Base-by-base conservation (phyloP, 768 basidiomycete species). In the Pleurotus giganteus region DNA sequence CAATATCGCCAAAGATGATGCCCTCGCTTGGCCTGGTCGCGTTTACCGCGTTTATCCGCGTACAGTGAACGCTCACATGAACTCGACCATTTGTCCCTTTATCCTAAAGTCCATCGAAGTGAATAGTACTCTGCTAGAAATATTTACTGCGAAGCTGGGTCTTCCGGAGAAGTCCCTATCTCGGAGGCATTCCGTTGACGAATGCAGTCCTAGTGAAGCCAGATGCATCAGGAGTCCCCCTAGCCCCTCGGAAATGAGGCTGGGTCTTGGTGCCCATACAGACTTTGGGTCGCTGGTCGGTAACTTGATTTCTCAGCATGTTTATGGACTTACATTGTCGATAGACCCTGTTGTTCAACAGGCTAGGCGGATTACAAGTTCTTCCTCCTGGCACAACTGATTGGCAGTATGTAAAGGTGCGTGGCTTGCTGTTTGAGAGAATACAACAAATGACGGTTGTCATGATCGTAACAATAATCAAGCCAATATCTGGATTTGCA, bases 1-100 rank as follows among this genome's bases (percentile, higher is more conserved):
- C 56, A 87, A 87, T 60, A 66, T 88, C 29, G 72, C 86, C 0
- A 86, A 86, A 63, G 86, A 90, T 61, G 88, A 90, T 58, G 84
- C 76, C 0, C 63, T 89, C 0, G 77, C 82, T 0, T 88, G 77
- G 70, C 88, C 87, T 0, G 58, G 65, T 0, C 69, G 76, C n/a
- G 74, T 71, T 5, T 77, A 81, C 23, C 76, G 85, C 21, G 71
- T 74, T 0, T 90, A 90, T 61, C 86, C 86, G 0, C 62, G 64
- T 0, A 74, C 80, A 0, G 79, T 82, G 21, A 71, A 78, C 31
- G 71, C 72, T 2, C 73, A 72, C 24, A 86, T 88, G 75, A 63
- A 70, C 11, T 68, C 72, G 0, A 72, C 73, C 2, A 69, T 86
- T 15, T 58, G 60, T 0, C 82, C 83, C 0, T 88, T 88, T 58